Percentiles rank a stretch among this genome's conserved stretches.
These are phyloP conservation scores for Leptoxyphium fumago DNA, from an alignment of 2,329 filamentous ascomycete species.

Conservation along the genomic window DNA sequence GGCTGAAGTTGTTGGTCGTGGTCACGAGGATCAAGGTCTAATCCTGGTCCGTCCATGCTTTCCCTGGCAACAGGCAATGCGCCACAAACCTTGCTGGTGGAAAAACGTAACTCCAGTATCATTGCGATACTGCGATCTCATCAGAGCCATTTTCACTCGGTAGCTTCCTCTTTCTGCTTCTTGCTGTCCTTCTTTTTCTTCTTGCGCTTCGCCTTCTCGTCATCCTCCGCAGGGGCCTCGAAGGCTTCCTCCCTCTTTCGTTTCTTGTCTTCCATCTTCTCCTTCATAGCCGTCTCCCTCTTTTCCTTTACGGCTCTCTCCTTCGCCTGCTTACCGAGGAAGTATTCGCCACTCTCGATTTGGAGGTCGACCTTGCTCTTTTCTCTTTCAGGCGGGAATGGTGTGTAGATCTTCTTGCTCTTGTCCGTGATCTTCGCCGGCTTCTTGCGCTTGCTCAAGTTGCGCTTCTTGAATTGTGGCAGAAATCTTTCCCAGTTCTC, in stretches of 20 bases:
- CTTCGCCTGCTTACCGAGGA: constrained; percentile 83
- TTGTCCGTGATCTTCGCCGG: constrained; percentile 87
- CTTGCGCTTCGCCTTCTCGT: constrained; percentile 29
- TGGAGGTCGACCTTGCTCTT: constrained; percentile 98
- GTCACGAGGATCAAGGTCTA: too few relatives aligned
- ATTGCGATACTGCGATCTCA: too few relatives aligned
- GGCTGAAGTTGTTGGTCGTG: too few relatives aligned
- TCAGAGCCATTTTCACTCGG: constrained; percentile 5
- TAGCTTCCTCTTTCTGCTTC: constrained; percentile 16
- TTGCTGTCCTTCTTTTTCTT: constrained; percentile 40
- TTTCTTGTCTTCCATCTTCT: constrained; percentile 78
- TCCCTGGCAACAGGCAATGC: too few relatives aligned
- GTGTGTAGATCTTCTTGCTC: constrained; percentile 84
- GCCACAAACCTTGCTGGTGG: too few relatives aligned
- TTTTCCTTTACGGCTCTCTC: constrained; percentile 68
- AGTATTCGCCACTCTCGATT: constrained; percentile 97
- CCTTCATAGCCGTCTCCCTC: constrained; percentile 67
- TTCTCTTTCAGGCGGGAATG: constrained; percentile 90
- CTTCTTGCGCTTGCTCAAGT: constrained; percentile 65
- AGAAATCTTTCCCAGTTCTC: constrained; percentile 95
- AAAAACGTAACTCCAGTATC: too few relatives aligned
- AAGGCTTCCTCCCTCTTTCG: constrained; percentile 76
- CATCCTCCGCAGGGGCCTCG: constrained; percentile 67
- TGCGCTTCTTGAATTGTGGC: constrained; percentile 92
- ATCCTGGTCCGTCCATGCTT: too few relatives aligned